These are phyloP conservation scores for Crocinoboletus sp. DNA, from an alignment of 1,284 basidiomycete species.

Conservation along the genomic window DNA sequence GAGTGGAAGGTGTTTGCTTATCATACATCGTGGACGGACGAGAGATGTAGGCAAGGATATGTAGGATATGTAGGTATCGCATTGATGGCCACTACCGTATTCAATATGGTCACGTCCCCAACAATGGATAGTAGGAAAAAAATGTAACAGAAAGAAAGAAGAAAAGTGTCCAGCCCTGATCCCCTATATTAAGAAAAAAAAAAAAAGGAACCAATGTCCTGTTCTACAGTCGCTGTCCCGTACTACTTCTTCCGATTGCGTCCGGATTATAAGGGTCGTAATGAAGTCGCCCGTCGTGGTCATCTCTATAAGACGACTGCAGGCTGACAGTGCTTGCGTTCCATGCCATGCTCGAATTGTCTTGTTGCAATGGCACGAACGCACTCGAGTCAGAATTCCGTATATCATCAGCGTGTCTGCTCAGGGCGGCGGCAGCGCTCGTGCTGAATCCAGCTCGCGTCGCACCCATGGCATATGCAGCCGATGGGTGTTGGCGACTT, in stretches of 20 bases:
- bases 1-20: not conserved
- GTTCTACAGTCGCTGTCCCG: constrained; percentile 25
- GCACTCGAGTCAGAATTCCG: constrained; percentile 52
- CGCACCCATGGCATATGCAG: constrained; percentile 37
- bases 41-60: not conserved
- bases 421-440: constrained; percentile 26
- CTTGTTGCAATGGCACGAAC: constrained; percentile 55
- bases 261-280: constrained; percentile 31
- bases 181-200: not conserved
- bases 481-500: constrained; percentile 30
- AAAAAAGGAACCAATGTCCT: constrained; percentile 8
- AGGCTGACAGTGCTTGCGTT: constrained; percentile 44
- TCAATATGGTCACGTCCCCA: constrained; percentile 4
- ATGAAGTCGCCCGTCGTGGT: constrained; percentile 23
- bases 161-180: constrained; percentile 8
- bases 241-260: constrained; percentile 24
- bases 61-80: not conserved
- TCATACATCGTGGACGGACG: not conserved
- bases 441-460: constrained; percentile 26
- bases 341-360: constrained; percentile 49
- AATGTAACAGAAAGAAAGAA: no score
- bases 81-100: constrained; percentile 4
- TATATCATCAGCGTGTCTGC: constrained; percentile 13
- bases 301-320: constrained; percentile 43
- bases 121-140: not conserved